Base-by-base conservation (phyloP, 352 stramenopile genomes). In the Phytophthora pisi region DNA sequence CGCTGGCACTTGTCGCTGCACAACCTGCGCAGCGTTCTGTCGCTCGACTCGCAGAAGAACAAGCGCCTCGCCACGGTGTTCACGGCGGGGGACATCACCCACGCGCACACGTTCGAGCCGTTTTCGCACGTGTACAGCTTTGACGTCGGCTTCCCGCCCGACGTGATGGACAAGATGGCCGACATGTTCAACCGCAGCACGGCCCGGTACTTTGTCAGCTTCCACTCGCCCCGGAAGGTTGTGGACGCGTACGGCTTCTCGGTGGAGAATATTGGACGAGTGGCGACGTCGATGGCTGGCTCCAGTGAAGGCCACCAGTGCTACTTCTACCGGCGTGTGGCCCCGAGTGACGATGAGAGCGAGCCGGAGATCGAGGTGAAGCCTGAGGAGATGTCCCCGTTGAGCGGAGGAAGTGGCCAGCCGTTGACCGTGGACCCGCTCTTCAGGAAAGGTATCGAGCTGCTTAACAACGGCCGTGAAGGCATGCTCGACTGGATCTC, bases 91-190 rank as follows among this genome's bases (percentile, higher is more conserved):
- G 96, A 99, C 75, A 98, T 99, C 61, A 98, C 89, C 10, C 74
- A 97, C 62, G 97, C 96, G 0, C 81, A 90, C 34, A 97, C 88
- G 30, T 96, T 99, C 40, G 93, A 99, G 77, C 97, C 96, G 0
- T 99, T 99, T 67, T 98, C 97, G 5, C 97, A 99, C 76, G 88
- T 99, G 20, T 99, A 99, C 77, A 99, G 98, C 85, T 99, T 99
- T 72, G 97, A 99, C 60, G 96, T 99, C 57, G 97, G 97, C 13
- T 99, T 99, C 70, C 97, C 97, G n/a, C 96, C 97, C 1, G 72
- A 86, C 40, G 91, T 98, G 15, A 98, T 98, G 82, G 75, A 96
- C 60, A 77, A 95, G 56, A 91, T 99, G 55, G 90, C 95, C 1
- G 57, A 82, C 23, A 98, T 97, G 66, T 99, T 98, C 68, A 99